Conservation (phyloP, 2,329 filamentous ascomycete species). For the Fusarium siculi region DNA sequence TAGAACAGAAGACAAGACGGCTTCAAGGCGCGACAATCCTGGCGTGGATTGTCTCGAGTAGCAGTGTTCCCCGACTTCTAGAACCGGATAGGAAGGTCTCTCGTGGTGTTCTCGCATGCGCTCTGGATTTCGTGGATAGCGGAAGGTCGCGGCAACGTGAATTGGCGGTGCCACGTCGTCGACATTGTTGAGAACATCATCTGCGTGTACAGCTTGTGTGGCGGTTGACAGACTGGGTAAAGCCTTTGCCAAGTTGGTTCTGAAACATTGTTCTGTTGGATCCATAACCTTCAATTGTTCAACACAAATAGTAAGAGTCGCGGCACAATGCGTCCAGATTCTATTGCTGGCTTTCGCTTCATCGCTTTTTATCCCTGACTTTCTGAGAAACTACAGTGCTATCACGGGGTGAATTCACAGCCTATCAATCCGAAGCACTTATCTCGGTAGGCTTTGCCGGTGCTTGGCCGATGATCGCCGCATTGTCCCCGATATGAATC, state of each 20-base stretch:
- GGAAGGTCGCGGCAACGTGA: background rate
- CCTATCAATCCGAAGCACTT: background rate
- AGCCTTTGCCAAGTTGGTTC: background rate
- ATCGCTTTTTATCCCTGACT: background rate
- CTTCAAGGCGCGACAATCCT: constrained; percentile 85
- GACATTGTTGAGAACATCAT: background rate
- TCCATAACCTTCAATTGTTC: background rate
- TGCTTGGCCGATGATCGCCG: background rate
- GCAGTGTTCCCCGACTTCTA: constrained; percentile 61
- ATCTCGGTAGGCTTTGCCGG: background rate
- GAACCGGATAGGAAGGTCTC: background rate
- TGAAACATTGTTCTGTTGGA: background rate
- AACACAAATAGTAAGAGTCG: rapidly evolving
- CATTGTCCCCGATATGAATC: background rate
- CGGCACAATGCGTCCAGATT: rapidly evolving
- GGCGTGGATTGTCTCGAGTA: constrained; percentile 86
- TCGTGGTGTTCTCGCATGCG: background rate
- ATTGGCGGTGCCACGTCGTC: background rate
- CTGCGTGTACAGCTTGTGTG: background rate
- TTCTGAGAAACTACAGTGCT: rapidly evolving
- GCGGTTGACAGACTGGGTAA: background rate
- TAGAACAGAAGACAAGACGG: constrained; percentile 80
- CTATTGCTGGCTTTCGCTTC: background rate
- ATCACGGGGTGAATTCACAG: background rate
- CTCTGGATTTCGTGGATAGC: background rate